Percentiles rank a stretch among this genome's conserved stretches.
These are phyloP conservation scores for Claviceps pazoutovae DNA, from an alignment of 2,329 filamentous ascomycete genomes.

Conservation along the genomic window DNA sequence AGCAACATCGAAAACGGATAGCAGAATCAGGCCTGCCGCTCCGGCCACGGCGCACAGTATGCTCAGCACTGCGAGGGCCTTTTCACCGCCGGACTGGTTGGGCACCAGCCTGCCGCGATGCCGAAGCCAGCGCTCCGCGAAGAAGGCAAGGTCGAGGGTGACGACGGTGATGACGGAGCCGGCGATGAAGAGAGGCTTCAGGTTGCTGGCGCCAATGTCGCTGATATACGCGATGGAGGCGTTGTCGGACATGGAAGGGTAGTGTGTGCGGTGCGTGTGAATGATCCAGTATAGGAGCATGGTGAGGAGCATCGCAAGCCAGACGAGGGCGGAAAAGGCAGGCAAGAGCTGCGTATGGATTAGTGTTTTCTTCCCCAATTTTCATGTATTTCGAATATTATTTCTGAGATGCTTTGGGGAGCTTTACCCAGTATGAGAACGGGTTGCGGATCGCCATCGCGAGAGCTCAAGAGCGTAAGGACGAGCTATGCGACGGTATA, in stretches of 20 bases:
- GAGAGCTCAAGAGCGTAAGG: background rate
- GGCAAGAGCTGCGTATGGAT: slow-evolving; percentile 41
- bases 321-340: slow-evolving; percentile 49
- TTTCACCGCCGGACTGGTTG: slow-evolving; percentile 52
- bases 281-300: slow-evolving; percentile 59
- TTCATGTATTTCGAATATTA: background rate
- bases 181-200: slow-evolving; percentile 68
- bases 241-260: slow-evolving; percentile 41
- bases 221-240: slow-evolving; percentile 61
- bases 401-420: background rate
- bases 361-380: background rate
- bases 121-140: slow-evolving; percentile 71
- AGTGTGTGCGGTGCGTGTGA: slow-evolving; percentile 37
- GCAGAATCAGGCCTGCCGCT: slow-evolving; percentile 64
- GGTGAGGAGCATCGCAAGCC: slow-evolving; percentile 54
- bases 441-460: slow-evolving; percentile 19
- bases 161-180: slow-evolving; percentile 59
- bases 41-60: slow-evolving; percentile 61
- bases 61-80: slow-evolving; percentile 43
- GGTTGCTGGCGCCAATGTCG: slow-evolving; percentile 43
- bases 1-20: slow-evolving; percentile 77
- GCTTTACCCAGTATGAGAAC: slow-evolving; percentile 27
- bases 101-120: slow-evolving; percentile 65
- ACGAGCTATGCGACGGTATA: background rate
- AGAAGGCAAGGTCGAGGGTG: slow-evolving; percentile 67